phyloP scores from a whole-genome alignment of 2,329 filamentous ascomycete genomes.

The Aspergillus novoparasiticus region DNA sequence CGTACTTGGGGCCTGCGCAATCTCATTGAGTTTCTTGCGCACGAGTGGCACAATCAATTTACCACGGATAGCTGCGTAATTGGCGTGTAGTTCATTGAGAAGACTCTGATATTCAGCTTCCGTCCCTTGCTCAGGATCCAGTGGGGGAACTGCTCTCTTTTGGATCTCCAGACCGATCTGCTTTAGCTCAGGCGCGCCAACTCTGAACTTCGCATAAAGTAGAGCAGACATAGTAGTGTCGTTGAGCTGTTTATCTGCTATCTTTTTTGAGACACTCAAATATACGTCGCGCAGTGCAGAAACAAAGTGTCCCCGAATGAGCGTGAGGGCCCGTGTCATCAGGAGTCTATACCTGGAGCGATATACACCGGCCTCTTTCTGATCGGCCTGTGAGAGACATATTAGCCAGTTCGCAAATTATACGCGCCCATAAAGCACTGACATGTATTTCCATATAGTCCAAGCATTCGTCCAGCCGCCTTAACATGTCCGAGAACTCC shows the following conservation, averaged over 20 bases:
- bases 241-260: slow-evolving; percentile 67
- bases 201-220: slow-evolving; percentile 71
- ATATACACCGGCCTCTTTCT: slow-evolving; percentile 86
- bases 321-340: slow-evolving; percentile 68
- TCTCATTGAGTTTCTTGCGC: slow-evolving; percentile 60
- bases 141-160: slow-evolving; percentile 63
- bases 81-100: slow-evolving; percentile 66
- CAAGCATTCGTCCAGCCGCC: slow-evolving; percentile 85
- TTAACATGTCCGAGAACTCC: slow-evolving; percentile 84
- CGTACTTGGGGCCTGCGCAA: slow-evolving; percentile 60
- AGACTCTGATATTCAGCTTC: slow-evolving; percentile 68
- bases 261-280: slow-evolving; percentile 63
- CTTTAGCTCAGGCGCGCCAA: slow-evolving; percentile 67
- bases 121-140: slow-evolving; percentile 59
- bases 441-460: slow-evolving; percentile 90
- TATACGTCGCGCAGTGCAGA: slow-evolving; percentile 64
- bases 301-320: slow-evolving; percentile 69
- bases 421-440: slow-evolving; percentile 32
- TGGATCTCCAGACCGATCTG: slow-evolving; percentile 68
- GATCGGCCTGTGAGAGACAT: slow-evolving; percentile 62
- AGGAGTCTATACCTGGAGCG: slow-evolving; percentile 83
- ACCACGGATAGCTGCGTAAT: slow-evolving; percentile 61
- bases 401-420: slow-evolving; percentile 7
- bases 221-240: slow-evolving; percentile 72
- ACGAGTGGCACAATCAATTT: slow-evolving; percentile 64